Percentiles rank a stretch among this genome's conserved stretches.
Conservation (phyloP, 2,329 filamentous ascomycete species). For the Byssochlamys sp. region DNA sequence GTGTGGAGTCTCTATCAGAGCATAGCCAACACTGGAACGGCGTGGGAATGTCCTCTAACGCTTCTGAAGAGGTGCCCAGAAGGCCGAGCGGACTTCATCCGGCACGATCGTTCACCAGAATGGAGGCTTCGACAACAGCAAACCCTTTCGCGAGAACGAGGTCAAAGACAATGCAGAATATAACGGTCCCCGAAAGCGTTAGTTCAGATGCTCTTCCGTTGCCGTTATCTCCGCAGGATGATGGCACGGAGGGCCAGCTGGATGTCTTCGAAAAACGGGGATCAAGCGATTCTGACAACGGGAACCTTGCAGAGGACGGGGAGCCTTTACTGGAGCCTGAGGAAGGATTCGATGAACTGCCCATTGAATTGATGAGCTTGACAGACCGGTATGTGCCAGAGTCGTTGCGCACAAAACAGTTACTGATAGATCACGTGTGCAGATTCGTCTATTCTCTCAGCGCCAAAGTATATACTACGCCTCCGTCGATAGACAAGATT, state of each 20-base stretch:
- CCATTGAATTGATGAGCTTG: conserved; percentile 83
- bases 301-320: conserved; percentile 20
- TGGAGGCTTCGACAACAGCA: conserved; percentile 16
- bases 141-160: conserved; percentile 16
- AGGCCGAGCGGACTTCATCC: conserved; percentile 17
- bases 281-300: conserved; percentile 22
- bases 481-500: conserved; percentile 71
- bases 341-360: conserved; percentile 75
- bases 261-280: conserved; percentile 39
- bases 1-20: not conserved
- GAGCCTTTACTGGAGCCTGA: conserved; percentile 35
- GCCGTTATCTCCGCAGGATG: conserved; percentile 12
- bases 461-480: conserved; percentile 74
- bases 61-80: conserved; percentile 14
- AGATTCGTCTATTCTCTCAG: conserved; percentile 86
- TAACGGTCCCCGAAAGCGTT: conserved; percentile 14
- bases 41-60: conserved; percentile 16
- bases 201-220: conserved; percentile 16
- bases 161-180: conserved; percentile 17
- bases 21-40: not conserved
- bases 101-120: conserved; percentile 23
- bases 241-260: conserved; percentile 14
- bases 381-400: conserved; percentile 60
- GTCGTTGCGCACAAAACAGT: not conserved
- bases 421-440: conserved; percentile 2